Evolutionary conservation across 2,329 filamentous ascomycete genomes (phyloP), one percentile per base, ranked within the genome.

Genomic region (Meredithiella fracta): DNA sequence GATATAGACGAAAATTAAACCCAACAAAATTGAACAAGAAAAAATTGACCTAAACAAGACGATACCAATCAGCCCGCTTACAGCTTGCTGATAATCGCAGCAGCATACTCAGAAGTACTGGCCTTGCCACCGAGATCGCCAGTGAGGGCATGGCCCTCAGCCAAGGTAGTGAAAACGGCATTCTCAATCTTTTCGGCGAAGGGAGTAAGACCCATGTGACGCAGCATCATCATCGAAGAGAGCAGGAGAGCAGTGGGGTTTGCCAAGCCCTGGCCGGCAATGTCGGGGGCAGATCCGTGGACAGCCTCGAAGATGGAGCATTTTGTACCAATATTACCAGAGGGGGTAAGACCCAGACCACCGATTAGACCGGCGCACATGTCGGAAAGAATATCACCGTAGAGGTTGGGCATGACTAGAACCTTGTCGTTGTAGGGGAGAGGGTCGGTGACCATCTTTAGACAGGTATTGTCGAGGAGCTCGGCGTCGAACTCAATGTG

Each of bases 281-380:
- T 97, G 71, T 97, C 91, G 60, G 91, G 91, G 59, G 91, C 91
- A 62, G 89, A 95, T 65, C 91, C 91, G 78, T 98, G 92, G 66
- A 98, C 92, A 65, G 92, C 92, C 77, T 98, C 92, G 76, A 98
- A 98, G 76, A 97, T 96, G 70, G 88, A 95, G 84, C 89, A 97
- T 77, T 95, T 86, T 73, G 96, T 89, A 72, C 89, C 92, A 67
- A 96, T 97, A 81, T 98, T 98, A 67, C 91, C 92, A 40, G 91
- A 97, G 62, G 92, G 92, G 40, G 92, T 96, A 54, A 98, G 82
- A 70, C 92, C 92, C 62, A 98, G 85, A 72, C 92, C 92, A 69
- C 92, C 92, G 66, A 98, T 97, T 64, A 98, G 79, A 75, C 92
- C 92, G 66, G 92, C 92, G 77, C 92, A 97, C 88, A 97, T 95